These are phyloP conservation scores for Myxozyma neglecta DNA, from an alignment of 805 yeast genomes.

Conservation along the genomic window DNA sequence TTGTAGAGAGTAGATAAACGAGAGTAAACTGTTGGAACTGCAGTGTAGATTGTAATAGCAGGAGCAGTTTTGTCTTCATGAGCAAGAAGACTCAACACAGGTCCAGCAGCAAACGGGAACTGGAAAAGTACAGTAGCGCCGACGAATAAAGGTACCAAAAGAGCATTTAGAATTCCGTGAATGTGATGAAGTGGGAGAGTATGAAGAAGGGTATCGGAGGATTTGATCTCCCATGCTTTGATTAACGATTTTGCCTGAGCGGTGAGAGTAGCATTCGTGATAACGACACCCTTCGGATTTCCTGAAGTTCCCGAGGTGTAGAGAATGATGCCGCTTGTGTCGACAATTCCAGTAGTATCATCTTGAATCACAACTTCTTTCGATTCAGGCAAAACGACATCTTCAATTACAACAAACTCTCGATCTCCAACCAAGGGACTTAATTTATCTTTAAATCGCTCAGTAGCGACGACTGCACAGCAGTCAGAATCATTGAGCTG, in stretches of 20 bases:
- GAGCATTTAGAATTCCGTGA: conserved; percentile 41
- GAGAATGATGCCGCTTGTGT: conserved; percentile 36
- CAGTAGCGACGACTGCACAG: conserved; percentile 36
- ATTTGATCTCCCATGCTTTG: conserved; percentile 38
- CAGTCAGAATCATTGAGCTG: conserved; percentile 38
- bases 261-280: conserved; percentile 37
- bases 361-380: conserved; percentile 2
- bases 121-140: conserved; percentile 39
- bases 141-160: conserved; percentile 38
- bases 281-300: conserved; percentile 41
- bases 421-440: conserved; percentile 25
- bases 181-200: conserved; percentile 42
- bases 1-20: conserved; percentile 33
- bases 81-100: conserved; percentile 32
- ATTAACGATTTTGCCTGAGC: conserved; percentile 41
- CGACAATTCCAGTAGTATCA: conserved; percentile 4
- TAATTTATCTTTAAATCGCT: conserved; percentile 35
- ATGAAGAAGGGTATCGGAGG: conserved; percentile 37
- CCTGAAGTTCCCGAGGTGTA: conserved; percentile 43
- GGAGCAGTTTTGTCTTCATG: conserved; percentile 33
- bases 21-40: conserved; percentile 42
- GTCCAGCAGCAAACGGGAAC: conserved; percentile 38
- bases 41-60: conserved; percentile 39
- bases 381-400: conserved; percentile 17
- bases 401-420: conserved; percentile 29